These are phyloP conservation scores for Maudiozyma bulderi DNA, from an alignment of 805 yeast species.

Conservation along the genomic window DNA sequence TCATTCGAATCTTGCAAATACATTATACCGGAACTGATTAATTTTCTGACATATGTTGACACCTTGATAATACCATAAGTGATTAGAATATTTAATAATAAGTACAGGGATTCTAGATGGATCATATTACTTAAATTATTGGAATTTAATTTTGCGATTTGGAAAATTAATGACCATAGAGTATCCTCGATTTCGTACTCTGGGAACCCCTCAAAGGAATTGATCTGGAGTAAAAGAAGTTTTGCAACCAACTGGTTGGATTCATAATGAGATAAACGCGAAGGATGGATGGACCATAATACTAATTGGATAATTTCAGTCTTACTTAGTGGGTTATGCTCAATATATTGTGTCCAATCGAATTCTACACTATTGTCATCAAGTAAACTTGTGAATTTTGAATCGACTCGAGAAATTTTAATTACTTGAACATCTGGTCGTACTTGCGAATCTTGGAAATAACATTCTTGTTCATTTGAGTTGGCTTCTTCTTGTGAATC, in stretches of 20 bases:
- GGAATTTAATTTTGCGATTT: slow-evolving; percentile 29
- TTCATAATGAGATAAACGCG: slow-evolving; percentile 23
- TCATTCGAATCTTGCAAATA: slow-evolving; percentile 48
- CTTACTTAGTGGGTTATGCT: slow-evolving; percentile 16
- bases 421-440: slow-evolving; percentile 25
- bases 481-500: not conserved
- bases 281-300: slow-evolving; percentile 28
- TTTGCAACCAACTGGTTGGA: slow-evolving; percentile 25
- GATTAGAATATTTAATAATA: slow-evolving; percentile 34
- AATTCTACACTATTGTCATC: slow-evolving; percentile 23
- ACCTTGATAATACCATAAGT: slow-evolving; percentile 38
- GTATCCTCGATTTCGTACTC: slow-evolving; percentile 31
- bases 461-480: not conserved
- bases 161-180: slow-evolving; percentile 29
- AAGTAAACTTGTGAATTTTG: slow-evolving; percentile 15
- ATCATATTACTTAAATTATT: slow-evolving; percentile 16
- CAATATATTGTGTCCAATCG: slow-evolving; percentile 27
- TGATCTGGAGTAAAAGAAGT: slow-evolving; percentile 21
- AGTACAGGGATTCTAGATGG: slow-evolving; percentile 32
- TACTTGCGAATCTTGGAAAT: not conserved
- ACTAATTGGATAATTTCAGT: slow-evolving; percentile 23
- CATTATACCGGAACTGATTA: slow-evolving; percentile 80
- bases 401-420: slow-evolving; percentile 16
- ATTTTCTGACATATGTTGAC: slow-evolving; percentile 58
- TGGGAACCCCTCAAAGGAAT: slow-evolving; percentile 18